phyloP scores from a whole-genome alignment of 208 protist species.

The Wallacemonas sp. region DNA sequence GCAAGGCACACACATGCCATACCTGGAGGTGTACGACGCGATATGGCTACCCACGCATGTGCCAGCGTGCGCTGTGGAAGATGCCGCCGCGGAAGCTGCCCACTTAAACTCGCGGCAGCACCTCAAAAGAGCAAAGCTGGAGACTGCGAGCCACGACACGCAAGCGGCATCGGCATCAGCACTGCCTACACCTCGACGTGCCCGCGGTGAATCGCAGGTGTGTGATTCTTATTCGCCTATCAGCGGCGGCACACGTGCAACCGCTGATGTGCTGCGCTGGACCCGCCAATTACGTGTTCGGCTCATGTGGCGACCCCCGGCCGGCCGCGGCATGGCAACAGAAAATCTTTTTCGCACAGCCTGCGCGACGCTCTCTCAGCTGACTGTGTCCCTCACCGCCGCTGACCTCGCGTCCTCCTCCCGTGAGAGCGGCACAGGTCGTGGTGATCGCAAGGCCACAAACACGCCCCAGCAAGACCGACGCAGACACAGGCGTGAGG shows the following conservation, averaged over 20 bases:
- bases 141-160: no score
- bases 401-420: no score
- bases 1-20: not conserved
- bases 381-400: not conserved
- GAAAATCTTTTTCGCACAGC: constrained; percentile 26
- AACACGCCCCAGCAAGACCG: not conserved
- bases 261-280: constrained; percentile 30
- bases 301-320: constrained; percentile 25
- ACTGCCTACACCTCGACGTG: no score
- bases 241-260: constrained; percentile 5
- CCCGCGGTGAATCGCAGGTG: not conserved
- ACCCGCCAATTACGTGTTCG: constrained; percentile 22
- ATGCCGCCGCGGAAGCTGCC: not conserved
- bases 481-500: not conserved
- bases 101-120: no score
- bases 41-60: not conserved
- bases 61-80: not conserved
- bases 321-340: constrained; percentile 7
- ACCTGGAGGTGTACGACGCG: constrained; percentile 9
- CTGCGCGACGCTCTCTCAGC: constrained; percentile 24
- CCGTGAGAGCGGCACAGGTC: no score
- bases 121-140: no score
- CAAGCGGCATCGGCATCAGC: no score
- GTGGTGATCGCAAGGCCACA: not conserved
- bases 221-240: not conserved